Evolutionary conservation across 1,139 yeast genomes (phyloP).

Genomic region (Wickerhamomyces sp.): DNA sequence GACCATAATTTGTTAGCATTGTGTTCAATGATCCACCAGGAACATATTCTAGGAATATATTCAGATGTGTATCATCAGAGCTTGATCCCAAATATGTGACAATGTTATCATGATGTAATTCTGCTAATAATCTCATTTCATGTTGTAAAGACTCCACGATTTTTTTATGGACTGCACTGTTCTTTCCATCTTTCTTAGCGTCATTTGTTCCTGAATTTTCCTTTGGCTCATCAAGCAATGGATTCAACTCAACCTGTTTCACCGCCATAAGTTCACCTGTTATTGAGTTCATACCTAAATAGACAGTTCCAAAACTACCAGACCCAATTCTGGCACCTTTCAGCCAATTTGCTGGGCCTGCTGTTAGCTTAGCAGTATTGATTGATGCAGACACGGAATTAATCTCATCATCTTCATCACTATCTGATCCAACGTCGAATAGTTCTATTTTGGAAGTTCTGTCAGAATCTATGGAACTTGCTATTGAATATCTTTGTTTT

Average conservation of each 20-base stretch:
- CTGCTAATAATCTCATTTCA: constrained; percentile 76
- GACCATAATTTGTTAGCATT: constrained; percentile 81
- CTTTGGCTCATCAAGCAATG: constrained; percentile 16
- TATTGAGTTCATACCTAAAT: constrained; percentile 82
- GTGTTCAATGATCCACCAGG: constrained; percentile 96
- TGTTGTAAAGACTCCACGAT: constrained; percentile 83
- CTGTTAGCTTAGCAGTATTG: constrained; percentile 7
- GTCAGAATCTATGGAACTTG: constrained; percentile 32
- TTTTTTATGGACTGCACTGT: constrained; percentile 37
- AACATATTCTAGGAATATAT: constrained; percentile 88
- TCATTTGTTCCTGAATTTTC: constrained; percentile 9
- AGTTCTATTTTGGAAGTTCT: constrained; percentile 48
- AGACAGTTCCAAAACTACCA: constrained; percentile 93
- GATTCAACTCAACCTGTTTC: constrained; percentile 71
- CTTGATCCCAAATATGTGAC: constrained; percentile 88
- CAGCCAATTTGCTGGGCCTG: constrained; percentile 50
- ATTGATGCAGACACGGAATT: constrained; percentile 25
- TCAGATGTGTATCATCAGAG: constrained; percentile 62
- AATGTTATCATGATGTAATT: constrained; percentile 84
- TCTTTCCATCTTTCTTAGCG: constrained; percentile 9
- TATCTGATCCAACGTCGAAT: constrained; percentile 40
- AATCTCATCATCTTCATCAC: constrained; percentile 35
- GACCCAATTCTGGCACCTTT: constrained; percentile 92
- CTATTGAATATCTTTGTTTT: constrained; percentile 32
- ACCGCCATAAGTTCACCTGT: constrained; percentile 98